Evolutionary conservation across 2,329 filamentous ascomycete genomes (phyloP), one percentile per base, ranked within the genome.

Genomic region (Neonectria punicea): DNA sequence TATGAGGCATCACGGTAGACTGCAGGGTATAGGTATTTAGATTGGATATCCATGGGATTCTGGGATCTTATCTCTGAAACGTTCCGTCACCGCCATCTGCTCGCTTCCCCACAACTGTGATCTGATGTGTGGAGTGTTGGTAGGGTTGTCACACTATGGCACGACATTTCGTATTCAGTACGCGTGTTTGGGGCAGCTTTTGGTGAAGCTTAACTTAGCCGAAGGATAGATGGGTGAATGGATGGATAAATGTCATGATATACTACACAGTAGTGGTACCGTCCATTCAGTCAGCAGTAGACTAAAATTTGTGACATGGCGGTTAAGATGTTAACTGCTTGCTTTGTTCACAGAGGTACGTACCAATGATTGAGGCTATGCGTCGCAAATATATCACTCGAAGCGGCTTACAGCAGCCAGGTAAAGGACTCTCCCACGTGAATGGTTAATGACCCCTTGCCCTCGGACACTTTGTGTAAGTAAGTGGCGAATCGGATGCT

Each of bases 1-100:
- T 43, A 49, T 20, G 30, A 50, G 30, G 51, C 9, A 36, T 55
- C 18, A 43, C 20, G 16, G 43, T 58, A 41, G 43, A 41, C 43
- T 49, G 34, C 28, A 51, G 47, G 30, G 28, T 25, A 43, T 59
- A 36, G 34, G 34, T 36, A 53, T 44, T 53, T 59, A 53, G 39
- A 46, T 59, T 53, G 57, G 34, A 53, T 36, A 25, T n/a, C 25
- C 44, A 59, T 59, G 39, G 47, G 25, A 41, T 30, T 41, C 18
- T 43, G 10, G 34, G 34, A 34, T 36, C 39, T 22, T 10, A 18
- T 49, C 25, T 6, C 25, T n/a, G 13, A 32, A 49, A 32, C 16
- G 14, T 30, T 36, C 34, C 25, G 46, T n/a, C 22, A 30, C 13
- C 22, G 22, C 46, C 46, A n/a, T 10, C 11, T 14, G 11, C 30